Conservation (phyloP, 2,329 filamentous ascomycete genomes). For the Venturia effusa region DNA sequence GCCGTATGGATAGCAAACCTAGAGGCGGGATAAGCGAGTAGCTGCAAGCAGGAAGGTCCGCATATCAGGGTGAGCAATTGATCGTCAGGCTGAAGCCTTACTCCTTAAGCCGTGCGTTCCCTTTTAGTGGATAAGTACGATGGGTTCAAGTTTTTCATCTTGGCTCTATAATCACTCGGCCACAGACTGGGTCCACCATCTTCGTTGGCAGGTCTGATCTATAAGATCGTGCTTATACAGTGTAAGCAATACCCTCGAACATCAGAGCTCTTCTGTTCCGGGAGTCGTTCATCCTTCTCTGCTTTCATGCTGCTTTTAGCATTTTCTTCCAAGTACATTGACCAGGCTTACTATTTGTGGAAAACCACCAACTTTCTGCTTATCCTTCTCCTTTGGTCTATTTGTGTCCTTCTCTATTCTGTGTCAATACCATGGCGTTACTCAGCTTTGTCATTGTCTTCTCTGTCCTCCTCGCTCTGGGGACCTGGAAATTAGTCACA, state of each 20-base stretch:
- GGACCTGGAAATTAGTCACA: conserved; percentile 21
- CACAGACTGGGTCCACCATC: background rate
- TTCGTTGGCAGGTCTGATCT: background rate
- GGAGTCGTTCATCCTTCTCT: background rate
- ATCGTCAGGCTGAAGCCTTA: background rate
- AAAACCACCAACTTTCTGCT: background rate
- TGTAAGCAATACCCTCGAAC: background rate
- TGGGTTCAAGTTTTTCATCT: background rate
- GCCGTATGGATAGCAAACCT: background rate
- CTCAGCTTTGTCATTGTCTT: conserved; percentile 20
- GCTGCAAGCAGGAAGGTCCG: background rate
- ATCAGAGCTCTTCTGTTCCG: background rate
- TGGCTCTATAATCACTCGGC: no score
- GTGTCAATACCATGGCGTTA: conserved; percentile 19
- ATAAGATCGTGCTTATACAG: background rate
- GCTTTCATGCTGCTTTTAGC: background rate
- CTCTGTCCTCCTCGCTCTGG: conserved; percentile 18
- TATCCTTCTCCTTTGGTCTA: background rate
- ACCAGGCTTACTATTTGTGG: background rate
- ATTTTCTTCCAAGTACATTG: background rate
- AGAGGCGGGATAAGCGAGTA: background rate
- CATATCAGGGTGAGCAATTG: background rate
- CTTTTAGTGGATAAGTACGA: background rate
- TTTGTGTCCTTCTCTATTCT: background rate
- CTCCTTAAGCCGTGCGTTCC: background rate